Base-by-base conservation (phyloP, 2,329 filamentous ascomycete genomes). In the Phaeophleospora eucalypticola region DNA sequence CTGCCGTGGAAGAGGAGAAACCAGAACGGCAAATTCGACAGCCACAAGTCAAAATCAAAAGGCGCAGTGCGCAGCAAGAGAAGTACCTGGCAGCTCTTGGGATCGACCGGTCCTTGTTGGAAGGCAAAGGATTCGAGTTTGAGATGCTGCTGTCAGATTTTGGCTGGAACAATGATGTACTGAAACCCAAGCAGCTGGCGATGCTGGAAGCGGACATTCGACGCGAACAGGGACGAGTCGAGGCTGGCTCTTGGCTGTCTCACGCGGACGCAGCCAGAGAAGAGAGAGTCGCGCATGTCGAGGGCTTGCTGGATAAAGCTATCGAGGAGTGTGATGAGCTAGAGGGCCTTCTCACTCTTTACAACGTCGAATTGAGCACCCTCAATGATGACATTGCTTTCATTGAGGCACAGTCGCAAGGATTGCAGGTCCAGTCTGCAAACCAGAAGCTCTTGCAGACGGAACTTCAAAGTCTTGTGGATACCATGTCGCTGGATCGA, bases 401-500 rank as follows among this genome's bases (percentile, higher is more conserved):
- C 65, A 97, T 98, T 55, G 93, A 98, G 71, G 89, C 93, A 2
- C 93, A 98, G 68, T 90, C 89, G 4, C 91, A 98, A 70, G 93
- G 93, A 73, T 74, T 98, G 38, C 93, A 98, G 62, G 91, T 98
- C 4, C 93, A 97, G 68, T 91, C 91, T 16, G 89, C 93, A 34
- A 98, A 98, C 60, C 93, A 98, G 66, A 95, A 95, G 66, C 78
- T 95, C 20, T 78, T 98, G 38, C 89, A 91, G 66, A 87, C 84
- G 53, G 93, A 98, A 67, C 78, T 98, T 1, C 83, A 94, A 65
- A 86, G 84, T 27, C 75, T 97, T n/a, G 78, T 98, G 18, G 84
- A 90, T 57, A 96, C 89, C 0, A 90, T 95, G 45, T 90, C 89
- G 9, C 95, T 97, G 47, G 89, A 89, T 3, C 73, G 80, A 1